Evolutionary conservation across 345 rosid genomes (phyloP), one percentile per base, ranked within the genome.

Genomic region (Gynandropsis gynandra): DNA sequence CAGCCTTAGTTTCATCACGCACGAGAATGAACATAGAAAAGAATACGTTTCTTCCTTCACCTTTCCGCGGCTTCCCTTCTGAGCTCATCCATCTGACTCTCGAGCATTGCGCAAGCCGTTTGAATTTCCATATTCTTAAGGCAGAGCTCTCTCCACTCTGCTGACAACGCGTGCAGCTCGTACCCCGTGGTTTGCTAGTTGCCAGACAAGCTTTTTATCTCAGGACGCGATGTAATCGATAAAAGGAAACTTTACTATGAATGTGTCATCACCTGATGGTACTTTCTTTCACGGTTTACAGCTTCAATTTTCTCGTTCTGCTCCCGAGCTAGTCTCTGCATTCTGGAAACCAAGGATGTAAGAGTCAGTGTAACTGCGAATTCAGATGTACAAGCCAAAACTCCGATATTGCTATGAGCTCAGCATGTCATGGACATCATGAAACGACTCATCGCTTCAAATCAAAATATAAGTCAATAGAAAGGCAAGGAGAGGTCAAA

Each of bases 271-370:
- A 87, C 98, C 97, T 92, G 98, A 67, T 92, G 96, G 64, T 74
- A 82, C 62, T 87, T 92, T 61, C 98, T 82, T 66, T 85, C 96
- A 41, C 93, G 93, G 38, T 87, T 92, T 46, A 92, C 95, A n/a
- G 74, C 66, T 73, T 82, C 98, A 50, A 87, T 92, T 62, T 79
- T 74, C 51, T 80, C 87, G 69, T 82, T 79, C 59, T 85, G 89
- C 62, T 85, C 84, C 71, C 70, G 75, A 18, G 85, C 88, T 63
- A 82, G 61, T 65, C 77, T 87, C 62, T 82, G 89, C 82, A 82
- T 67, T 72, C 98, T 92, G 81, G 8, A 61, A 58, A 50, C 39
- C 0, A 51, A 36, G 41, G 29, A 50, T 14, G 49, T 51, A 21
- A 52, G 7, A 59, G 46, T 39, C 55, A 46, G 31, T 21, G 29